Conservation (phyloP, 108 stramenopile genomes). For the Cyclostephanos tholiformis region DNA sequence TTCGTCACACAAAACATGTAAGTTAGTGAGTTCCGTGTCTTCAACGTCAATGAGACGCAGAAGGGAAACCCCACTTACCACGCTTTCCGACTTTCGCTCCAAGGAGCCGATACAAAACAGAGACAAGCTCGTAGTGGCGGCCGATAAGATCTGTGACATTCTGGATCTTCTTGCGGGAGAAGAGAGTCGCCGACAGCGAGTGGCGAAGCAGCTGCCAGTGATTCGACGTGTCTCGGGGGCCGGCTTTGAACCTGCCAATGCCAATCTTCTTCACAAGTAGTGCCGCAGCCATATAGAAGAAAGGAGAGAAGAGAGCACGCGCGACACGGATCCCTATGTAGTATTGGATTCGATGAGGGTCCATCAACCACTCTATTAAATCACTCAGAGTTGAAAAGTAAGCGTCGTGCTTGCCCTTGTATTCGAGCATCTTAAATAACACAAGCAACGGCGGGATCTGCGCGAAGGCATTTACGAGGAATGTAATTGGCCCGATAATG, state of each 20-base stretch:
- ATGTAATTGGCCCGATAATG: conserved; percentile 39
- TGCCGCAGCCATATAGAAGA: conserved; percentile 56
- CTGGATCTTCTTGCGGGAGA: conserved; percentile 5
- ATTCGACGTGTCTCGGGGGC: conserved; percentile 54
- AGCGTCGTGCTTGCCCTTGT: conserved; percentile 25
- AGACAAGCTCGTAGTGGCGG: conserved; percentile 61
- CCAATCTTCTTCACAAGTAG: conserved; percentile 56
- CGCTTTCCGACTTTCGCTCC: conserved; percentile 72
- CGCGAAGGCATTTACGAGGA: conserved; percentile 49
- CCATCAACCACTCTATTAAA: conserved; percentile 63
- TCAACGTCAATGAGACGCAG: neutral
- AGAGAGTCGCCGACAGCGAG: conserved; percentile 53
- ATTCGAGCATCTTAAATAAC: conserved; percentile 44
- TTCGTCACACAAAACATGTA: neutral
- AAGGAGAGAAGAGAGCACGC: conserved; percentile 34
- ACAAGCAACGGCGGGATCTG: conserved; percentile 57
- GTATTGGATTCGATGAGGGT: conserved; percentile 58
- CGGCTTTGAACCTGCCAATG: conserved; percentile 62
- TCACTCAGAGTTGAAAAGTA: conserved; percentile 45
- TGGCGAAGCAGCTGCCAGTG: conserved; percentile 52
- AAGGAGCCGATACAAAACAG: conserved; percentile 53
- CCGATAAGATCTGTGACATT: conserved; percentile 56
- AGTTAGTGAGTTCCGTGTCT: neutral
- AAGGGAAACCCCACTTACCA: conserved; percentile 9
- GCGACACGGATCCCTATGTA: conserved; percentile 51